Conservation (phyloP, 2,329 filamentous ascomycete species). For the Coniella vitis region DNA sequence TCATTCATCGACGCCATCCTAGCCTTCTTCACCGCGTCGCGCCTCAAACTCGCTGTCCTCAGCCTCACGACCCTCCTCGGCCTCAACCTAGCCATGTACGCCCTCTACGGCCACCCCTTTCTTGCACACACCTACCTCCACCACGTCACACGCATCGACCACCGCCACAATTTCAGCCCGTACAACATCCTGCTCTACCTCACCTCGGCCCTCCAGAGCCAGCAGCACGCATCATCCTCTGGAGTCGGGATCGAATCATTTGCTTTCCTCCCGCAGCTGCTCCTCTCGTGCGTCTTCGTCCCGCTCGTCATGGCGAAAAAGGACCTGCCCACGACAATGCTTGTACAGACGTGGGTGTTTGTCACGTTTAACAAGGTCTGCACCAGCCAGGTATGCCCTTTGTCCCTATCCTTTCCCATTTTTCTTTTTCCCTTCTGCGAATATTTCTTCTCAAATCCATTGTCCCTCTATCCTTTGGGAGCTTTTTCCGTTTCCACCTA, state of each 20-base stretch:
- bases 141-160: conserved; percentile 87
- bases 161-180: conserved; percentile 96
- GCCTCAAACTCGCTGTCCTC: conserved; percentile 51
- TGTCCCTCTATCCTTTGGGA: too few relatives aligned
- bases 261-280: conserved; percentile 82
- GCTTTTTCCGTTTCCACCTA: background rate
- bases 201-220: conserved; percentile 54
- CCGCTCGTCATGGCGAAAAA: conserved; percentile 66
- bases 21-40: conserved; percentile 44
- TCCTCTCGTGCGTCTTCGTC: conserved; percentile 71
- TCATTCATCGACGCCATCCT: conserved; percentile 22
- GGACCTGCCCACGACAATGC: conserved; percentile 75
- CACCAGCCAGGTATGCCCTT: conserved; percentile 76
- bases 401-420: background rate
- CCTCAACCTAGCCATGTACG: conserved; percentile 76
- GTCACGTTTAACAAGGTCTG: conserved; percentile 98
- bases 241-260: conserved; percentile 60
- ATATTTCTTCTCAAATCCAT: too few relatives aligned
- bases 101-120: conserved; percentile 71
- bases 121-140: conserved; percentile 87
- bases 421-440: background rate
- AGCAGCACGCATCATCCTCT: conserved; percentile 11
- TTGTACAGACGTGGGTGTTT: conserved; percentile 94
- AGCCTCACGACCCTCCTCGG: conserved; percentile 67
- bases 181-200: conserved; percentile 92